Evolutionary conservation across 1,284 basidiomycete genomes (phyloP), one percentile per base, ranked within the genome.

Genomic region (Fomitopsis palustris): DNA sequence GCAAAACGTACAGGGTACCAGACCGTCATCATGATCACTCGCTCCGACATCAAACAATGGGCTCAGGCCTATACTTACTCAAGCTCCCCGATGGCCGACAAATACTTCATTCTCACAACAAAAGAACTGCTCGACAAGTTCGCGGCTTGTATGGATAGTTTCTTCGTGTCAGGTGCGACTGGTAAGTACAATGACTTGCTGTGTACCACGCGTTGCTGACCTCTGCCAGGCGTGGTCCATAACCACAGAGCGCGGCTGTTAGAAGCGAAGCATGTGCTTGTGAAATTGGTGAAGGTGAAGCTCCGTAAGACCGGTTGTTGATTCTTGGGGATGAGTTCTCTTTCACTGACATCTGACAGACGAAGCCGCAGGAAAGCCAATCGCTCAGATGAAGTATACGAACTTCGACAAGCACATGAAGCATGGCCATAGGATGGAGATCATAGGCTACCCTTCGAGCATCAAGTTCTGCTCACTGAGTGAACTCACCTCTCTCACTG

Each of bases 391-490:
- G 65, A 52, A 56, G 14, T 70, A 71, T 58, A 38, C 45, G 16
- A 63, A 65, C 45, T 71, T 71, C 58, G 63, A 65, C 41, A 52
- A 49, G 16, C 53, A 58, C 41, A 65, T 71, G 56, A 70, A n/a
- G n/a, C 69, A 8, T 47, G 47, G 14, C 51, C 52, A 25, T 55
- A 63, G 21, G 55, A 63, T 71, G 39, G 54, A 66, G 33, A 43
- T 67, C 55, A 60, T 65, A 35, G 61, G 62, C 55, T 71, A 69
- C 68, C 69, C 69, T n/a, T 61, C 68, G 6, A 23, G 25, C 3
- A 25, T 39, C 17, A 58, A 62, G 41, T 68, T 70, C 62, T 59
- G 58, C 29, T 49, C 56, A 33, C 69, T 65, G 3, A 61, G 66
- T n/a, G 17, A 41, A 35, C 25, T 67, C 12, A 54, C 54, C 33